Evolutionary conservation across 345 rosid species (phyloP), one percentile per base, ranked within the genome.

Genomic region (Trapa incisa): DNA sequence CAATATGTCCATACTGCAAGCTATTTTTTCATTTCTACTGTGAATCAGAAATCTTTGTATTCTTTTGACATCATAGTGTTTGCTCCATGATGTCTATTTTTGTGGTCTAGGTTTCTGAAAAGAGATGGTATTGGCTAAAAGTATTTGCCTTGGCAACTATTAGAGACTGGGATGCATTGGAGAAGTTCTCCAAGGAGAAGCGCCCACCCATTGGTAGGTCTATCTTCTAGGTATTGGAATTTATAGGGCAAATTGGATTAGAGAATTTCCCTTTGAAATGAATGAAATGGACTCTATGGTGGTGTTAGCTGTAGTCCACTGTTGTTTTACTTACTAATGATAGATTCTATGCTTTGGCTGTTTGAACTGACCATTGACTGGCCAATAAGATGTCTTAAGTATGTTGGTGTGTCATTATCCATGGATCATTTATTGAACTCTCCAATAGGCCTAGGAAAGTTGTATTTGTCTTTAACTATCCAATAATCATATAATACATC

Each of bases 51-150:
- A 3, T 58, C 29, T 11, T 3, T 58, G 35, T 57, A 22, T 32
- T 12, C 38, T 32, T 58, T 58, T 58, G 38, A 58, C 37, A 5
- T 32, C 13, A 35, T 35, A 1, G 35, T 58, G 17, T 37, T 1
- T 32, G 37, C 38, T 58, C 33, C 37, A 5, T 58, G 47, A 42
- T 64, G 6, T 47, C 36, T 63, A 22, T 12, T 61, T 39, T 45
- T 37, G 71, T 69, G 70, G 50, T 65, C 65, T 70, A 88, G 97
- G 98, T 90, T 65, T 80, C 91, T 67, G 97, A 93, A 79, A 93
- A 88, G 82, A 84, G 98, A 79, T 90, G 98, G 98, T 91, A 85
- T 71, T 91, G 87, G 89, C 97, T 94, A 65, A 94, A 94, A 82
- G 84, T 86, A 73, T 91, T 89, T 68, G 99, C 97, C 71, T 75